Evolutionary conservation across 116 monocot species (phyloP).

Genomic region (Papilionanthe hybrid): DNA sequence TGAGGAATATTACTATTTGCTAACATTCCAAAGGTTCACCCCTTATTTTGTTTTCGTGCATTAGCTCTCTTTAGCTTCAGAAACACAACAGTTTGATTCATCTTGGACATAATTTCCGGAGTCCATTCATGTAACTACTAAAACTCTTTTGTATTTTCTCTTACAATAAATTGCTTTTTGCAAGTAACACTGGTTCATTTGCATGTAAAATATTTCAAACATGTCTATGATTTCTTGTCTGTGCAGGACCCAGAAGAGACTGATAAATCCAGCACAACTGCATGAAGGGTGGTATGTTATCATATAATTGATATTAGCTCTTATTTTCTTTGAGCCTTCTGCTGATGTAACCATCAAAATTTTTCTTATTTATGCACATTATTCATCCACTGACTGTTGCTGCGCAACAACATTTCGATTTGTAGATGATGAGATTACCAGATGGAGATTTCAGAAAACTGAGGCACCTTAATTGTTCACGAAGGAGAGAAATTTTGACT

Average conservation of each 20-base stretch:
- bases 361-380: background rate
- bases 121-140: conserved; percentile 2
- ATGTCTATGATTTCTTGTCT: background rate
- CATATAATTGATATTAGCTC: background rate
- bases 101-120: background rate
- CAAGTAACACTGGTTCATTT: background rate
- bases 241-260: background rate
- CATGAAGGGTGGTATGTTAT: background rate
- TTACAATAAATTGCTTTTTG: background rate
- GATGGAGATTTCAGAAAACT: background rate
- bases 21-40: background rate
- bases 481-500: background rate
- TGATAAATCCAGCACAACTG: background rate
- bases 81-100: background rate
- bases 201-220: background rate
- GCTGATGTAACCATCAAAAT: background rate
- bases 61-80: conserved; percentile 13
- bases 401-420: background rate
- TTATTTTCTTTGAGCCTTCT: background rate
- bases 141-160: conserved; percentile 1
- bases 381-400: background rate
- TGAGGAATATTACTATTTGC: background rate
- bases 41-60: background rate
- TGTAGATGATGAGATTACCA: background rate
- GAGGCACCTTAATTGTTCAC: background rate